These are phyloP conservation scores for Ganoderma boninense DNA, from an alignment of 1,284 basidiomycete genomes.

Conservation along the genomic window DNA sequence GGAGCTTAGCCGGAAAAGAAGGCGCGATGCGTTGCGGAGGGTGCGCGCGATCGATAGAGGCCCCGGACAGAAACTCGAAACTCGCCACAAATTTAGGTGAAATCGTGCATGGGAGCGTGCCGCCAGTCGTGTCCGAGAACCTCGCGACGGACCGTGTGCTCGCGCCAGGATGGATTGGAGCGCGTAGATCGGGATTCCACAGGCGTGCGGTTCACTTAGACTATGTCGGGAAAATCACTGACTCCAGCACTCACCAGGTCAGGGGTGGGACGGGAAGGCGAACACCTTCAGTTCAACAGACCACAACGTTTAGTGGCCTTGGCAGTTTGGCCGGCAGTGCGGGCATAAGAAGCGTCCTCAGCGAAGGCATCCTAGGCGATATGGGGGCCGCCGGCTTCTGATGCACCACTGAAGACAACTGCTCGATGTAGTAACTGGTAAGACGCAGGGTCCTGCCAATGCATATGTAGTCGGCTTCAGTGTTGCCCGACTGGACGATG, in stretches of 20 bases:
- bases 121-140: constrained; percentile 3
- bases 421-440: background rate
- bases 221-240: constrained; percentile 1
- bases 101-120: background rate
- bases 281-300: background rate
- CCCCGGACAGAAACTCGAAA: background rate
- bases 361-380: constrained; percentile 3
- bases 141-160: background rate
- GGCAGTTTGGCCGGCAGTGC: background rate
- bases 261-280: constrained; percentile 1
- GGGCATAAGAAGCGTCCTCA: background rate
- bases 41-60: background rate
- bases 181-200: constrained; percentile 4
- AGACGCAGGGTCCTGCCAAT: background rate
- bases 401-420: background rate
- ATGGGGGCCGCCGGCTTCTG: background rate
- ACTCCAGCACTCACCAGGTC: constrained; percentile 8
- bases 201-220: constrained; percentile 5
- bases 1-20: constrained; percentile 13
- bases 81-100: background rate
- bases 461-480: background rate
- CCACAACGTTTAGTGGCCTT: background rate
- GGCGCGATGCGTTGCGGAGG: background rate
- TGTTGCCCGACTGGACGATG: background rate
- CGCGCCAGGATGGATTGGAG: background rate